Evolutionary conservation across 108 stramenopile species (phyloP).

Genomic region (Mediolabrus comicus): DNA sequence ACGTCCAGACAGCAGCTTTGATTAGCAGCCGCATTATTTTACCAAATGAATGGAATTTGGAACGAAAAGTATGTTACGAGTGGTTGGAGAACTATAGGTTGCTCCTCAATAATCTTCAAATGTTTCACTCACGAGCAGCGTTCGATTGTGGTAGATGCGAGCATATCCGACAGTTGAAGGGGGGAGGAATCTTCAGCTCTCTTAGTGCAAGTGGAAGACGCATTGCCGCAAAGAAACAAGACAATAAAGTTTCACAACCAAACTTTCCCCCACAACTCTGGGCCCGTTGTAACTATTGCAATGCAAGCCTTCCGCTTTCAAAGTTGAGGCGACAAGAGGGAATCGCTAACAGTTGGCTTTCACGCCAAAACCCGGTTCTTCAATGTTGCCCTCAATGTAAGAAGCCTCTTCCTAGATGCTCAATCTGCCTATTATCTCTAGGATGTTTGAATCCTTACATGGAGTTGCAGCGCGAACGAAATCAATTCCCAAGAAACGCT

Average conservation of each 20-base stretch:
- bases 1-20: conserved; percentile 80
- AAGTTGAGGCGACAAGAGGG: conserved; percentile 63
- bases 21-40: conserved; percentile 70
- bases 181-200: conserved; percentile 2
- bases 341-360: conserved; percentile 78
- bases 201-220: conserved; percentile 16
- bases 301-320: conserved; percentile 58
- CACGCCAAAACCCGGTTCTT: conserved; percentile 71
- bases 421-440: conserved; percentile 80
- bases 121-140: conserved; percentile 80
- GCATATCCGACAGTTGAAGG: conserved; percentile 55
- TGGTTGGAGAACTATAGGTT: conserved; percentile 79
- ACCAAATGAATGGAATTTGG: conserved; percentile 63
- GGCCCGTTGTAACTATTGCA: conserved; percentile 89
- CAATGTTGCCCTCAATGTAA: conserved; percentile 88
- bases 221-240: conserved; percentile 21
- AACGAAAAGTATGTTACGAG: conserved; percentile 62
- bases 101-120: conserved; percentile 74
- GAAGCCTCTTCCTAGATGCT: conserved; percentile 85
- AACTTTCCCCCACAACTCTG: conserved; percentile 48
- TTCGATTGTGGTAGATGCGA: conserved; percentile 82
- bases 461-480: conserved; percentile 70
- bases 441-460: conserved; percentile 88
- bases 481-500: conserved; percentile 33
- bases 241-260: conserved; percentile 13